Conservation (phyloP, 257 asterid species). For the Solanum okadae region DNA sequence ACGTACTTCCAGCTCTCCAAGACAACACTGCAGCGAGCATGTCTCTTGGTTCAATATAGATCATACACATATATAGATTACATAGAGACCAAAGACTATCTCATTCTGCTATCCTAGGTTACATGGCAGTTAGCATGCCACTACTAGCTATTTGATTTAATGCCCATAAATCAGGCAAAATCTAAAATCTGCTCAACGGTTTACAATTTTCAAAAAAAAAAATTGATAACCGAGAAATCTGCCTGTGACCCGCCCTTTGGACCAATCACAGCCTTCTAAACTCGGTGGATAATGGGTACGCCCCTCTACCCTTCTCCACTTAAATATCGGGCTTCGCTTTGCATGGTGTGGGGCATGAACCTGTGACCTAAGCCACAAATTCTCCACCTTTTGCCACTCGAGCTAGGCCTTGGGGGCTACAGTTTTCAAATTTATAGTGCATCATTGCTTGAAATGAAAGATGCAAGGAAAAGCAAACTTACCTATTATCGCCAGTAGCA, state of each 20-base stretch:
- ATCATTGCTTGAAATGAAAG: not conserved
- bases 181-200: not conserved
- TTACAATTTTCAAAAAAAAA: not conserved
- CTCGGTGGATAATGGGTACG: too few relatives aligned
- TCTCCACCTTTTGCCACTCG: too few relatives aligned
- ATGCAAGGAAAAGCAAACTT: not conserved
- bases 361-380: too few relatives aligned
- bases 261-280: too few relatives aligned
- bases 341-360: too few relatives aligned
- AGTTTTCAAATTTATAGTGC: not conserved
- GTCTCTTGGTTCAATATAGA: not conserved
- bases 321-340: too few relatives aligned
- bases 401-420: not conserved
- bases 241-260: too few relatives aligned
- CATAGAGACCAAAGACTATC: not conserved
- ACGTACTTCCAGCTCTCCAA: not conserved
- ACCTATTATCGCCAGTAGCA: slow-evolving; percentile 91
- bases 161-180: not conserved
- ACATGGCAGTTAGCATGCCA: not conserved
- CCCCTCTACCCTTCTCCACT: too few relatives aligned
- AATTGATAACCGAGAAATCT: too few relatives aligned
- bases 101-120: not conserved
- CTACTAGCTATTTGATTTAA: not conserved
- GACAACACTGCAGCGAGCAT: not conserved
- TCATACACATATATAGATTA: not conserved